These are phyloP conservation scores for Picea sitchensis DNA, from an alignment of 75 land plant genomes.

Conservation along the genomic window DNA sequence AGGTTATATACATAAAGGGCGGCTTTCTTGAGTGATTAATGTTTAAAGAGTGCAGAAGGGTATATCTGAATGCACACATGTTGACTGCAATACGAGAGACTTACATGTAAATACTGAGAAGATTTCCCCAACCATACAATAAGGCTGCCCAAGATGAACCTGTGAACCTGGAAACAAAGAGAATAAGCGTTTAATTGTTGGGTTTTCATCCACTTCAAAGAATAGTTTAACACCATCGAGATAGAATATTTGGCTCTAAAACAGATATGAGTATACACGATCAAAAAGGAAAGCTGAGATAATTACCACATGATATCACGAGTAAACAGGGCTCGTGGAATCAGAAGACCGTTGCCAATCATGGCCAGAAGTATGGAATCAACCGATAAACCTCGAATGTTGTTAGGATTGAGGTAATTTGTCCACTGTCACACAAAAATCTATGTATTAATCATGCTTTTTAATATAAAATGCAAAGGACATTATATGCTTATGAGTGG, in stretches of 20 bases:
- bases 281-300: constrained; percentile 3
- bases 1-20: background rate
- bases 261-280: background rate
- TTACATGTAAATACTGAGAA: constrained; percentile 76
- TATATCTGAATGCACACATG: background rate
- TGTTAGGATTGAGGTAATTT: constrained; percentile 76
- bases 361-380: constrained; percentile 78
- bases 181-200: background rate
- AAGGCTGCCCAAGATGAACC: constrained; percentile 85
- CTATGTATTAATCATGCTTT: background rate
- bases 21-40: background rate
- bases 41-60: background rate
- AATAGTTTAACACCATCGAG: background rate
- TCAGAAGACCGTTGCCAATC: constrained; percentile 84
- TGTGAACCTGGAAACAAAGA: constrained; percentile 63
- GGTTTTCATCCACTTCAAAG: background rate
- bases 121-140: constrained; percentile 79
- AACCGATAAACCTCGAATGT: constrained; percentile 86
- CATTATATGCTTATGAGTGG: background rate
- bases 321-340: constrained; percentile 88
- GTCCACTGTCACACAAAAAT: constrained; percentile 65
- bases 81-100: constrained; percentile 1
- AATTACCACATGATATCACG: constrained; percentile 93
- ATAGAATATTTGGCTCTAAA: background rate
- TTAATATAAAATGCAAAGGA: background rate